Base-by-base conservation (phyloP, 2,329 filamentous ascomycete genomes). In the Talaromyces amestolkiae region DNA sequence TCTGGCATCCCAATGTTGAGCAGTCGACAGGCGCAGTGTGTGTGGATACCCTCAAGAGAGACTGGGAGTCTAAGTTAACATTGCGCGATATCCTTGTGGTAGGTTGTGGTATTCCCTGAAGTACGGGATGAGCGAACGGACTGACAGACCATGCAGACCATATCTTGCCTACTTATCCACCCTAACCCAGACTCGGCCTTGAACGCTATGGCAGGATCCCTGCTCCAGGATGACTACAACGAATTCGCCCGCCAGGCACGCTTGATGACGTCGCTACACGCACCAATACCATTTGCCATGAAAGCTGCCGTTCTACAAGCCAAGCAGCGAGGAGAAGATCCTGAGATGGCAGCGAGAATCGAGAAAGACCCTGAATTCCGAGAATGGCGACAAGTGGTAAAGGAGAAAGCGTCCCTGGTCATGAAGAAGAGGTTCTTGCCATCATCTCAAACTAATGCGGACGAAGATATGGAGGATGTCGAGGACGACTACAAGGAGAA, bases 1-100 rank as follows among this genome's bases (percentile, higher is more conserved):
- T 89, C 68, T 89, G 86, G 81, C 87, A 89, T 69, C 87, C 87
- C 0, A 89, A 89, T 70, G 84, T 89, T 59, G 86, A 89, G 68
- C 85, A 87, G 61, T 77, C 80, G n/a, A 85, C 84, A 0, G 87
- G 87, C 5, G 83, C 83, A 0, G 85, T 89, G 3, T 89, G 87
- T 67, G 85, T 89, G 3, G 87, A 89, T 76, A 89, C 87, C 2
- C 72, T 89, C 53, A 89, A 89, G 76, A 79, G 85, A 56, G 87
- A 88, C 70, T 89, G 87, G 87, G 82, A 85, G 65, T 77, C 80
- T 15, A 83, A 79, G 33, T 74, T 89, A 68, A 88, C 85, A 31
- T 72, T 89, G 59, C 77, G 84, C 56, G 85, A 89, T 76, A 85
- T 89, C 3, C 75, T 89, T 19, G 72, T 82, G 60, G 80, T 81